Evolutionary conservation across 1,139 yeast genomes (phyloP).

Genomic region (Sugiyamaella novakii): DNA sequence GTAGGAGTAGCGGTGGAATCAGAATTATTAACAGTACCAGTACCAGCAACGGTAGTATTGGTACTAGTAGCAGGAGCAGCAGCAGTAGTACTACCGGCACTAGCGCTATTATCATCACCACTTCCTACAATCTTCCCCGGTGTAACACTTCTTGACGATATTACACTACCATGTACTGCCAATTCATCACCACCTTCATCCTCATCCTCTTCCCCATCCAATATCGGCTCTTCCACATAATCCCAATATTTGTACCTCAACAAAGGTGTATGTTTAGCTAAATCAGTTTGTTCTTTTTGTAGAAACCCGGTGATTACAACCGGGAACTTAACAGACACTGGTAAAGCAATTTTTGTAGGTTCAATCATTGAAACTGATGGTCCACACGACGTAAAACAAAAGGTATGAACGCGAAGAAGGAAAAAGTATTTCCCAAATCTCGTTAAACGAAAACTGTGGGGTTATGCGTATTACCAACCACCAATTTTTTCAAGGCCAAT

Average conservation of each 20-base stretch:
- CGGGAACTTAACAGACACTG: conserved; percentile 67
- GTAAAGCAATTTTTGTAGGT: conserved; percentile 39
- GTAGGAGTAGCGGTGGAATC: not conserved
- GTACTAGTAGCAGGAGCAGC: not conserved
- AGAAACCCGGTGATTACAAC: conserved; percentile 60
- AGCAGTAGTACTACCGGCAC: not conserved
- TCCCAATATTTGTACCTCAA: conserved; percentile 70
- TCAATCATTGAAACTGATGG: conserved; percentile 17
- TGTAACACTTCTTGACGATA: too few species aligned
- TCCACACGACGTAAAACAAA: too few species aligned
- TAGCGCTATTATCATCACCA: not conserved
- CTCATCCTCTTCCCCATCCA: conserved; percentile 41
- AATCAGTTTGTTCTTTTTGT: conserved; percentile 49
- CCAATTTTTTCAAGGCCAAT: too few species aligned
- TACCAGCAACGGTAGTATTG: not conserved
- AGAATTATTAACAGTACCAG: not conserved
- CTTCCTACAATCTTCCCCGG: not conserved
- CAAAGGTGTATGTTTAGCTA: conserved; percentile 57
- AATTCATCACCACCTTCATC: conserved; percentile 24
- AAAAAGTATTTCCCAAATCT: too few species aligned
- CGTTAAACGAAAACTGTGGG: too few species aligned
- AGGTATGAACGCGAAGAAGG: too few species aligned
- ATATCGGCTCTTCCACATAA: conserved; percentile 45
- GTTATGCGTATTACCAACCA: too few species aligned
- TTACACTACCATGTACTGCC: too few species aligned